phyloP scores from a whole-genome alignment of 2,329 filamentous ascomycete genomes.

The Helicocarpus griseus region DNA sequence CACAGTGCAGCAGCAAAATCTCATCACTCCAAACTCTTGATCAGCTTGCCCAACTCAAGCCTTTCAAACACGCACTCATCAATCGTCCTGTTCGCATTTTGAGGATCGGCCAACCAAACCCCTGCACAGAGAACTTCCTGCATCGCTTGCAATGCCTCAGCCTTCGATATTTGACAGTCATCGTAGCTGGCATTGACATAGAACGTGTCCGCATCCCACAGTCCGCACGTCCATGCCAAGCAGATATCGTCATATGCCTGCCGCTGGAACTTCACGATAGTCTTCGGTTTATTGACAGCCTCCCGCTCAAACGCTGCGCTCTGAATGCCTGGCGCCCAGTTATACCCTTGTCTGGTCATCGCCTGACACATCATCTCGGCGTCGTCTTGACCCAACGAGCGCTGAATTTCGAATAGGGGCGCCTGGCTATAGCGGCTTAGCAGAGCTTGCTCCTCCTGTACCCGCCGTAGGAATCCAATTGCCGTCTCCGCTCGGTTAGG shows the following conservation, averaged over 20 bases:
- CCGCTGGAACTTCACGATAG: background rate
- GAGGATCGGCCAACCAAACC: background rate
- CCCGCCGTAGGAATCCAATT: background rate
- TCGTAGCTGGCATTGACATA: constrained; percentile 3
- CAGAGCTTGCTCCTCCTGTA: background rate
- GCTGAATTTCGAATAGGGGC: constrained; percentile 1
- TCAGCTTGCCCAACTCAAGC: background rate
- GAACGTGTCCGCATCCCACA: background rate
- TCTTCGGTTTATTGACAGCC: background rate
- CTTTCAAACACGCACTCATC: background rate
- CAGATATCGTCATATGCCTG: background rate
- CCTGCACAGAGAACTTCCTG: background rate
- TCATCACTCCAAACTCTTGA: background rate
- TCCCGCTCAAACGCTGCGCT: background rate
- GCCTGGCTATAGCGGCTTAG: constrained; percentile 1
- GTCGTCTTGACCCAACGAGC: background rate
- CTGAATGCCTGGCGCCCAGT: background rate
- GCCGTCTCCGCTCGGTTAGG: background rate
- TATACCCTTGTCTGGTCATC: background rate
- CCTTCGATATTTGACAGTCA: background rate
- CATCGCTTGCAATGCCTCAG: background rate
- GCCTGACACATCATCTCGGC: background rate
- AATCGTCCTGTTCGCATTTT: background rate
- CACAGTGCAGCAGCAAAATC: background rate
- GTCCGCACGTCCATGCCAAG: background rate